phyloP scores from a whole-genome alignment of 805 yeast genomes.

The Wickerhamiella spandovensis region DNA sequence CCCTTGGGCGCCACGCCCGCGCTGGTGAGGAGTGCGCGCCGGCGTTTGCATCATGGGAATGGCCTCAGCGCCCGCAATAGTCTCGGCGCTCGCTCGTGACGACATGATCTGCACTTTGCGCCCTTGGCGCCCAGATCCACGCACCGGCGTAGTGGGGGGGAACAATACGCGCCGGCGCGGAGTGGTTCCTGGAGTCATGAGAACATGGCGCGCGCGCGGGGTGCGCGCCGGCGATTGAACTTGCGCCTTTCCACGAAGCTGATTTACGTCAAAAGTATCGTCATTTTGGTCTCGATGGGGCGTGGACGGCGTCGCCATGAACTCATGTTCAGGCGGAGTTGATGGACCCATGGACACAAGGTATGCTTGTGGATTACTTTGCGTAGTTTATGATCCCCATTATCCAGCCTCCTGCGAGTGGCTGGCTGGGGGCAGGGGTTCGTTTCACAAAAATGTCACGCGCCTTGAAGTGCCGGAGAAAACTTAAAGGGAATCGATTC shows the following conservation, averaged over 20 bases:
- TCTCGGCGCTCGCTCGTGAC: background rate
- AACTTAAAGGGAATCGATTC: no score
- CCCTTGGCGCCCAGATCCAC: slow-evolving; percentile 19
- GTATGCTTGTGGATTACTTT: background rate
- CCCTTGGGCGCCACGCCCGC: background rate
- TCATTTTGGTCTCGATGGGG: slow-evolving; percentile 10
- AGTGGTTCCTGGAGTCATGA: slow-evolving; percentile 9
- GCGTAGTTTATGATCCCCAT: background rate
- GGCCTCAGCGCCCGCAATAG: background rate
- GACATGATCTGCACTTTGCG: background rate
- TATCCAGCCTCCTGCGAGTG: background rate
- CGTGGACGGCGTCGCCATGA: slow-evolving; percentile 14
- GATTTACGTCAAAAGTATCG: background rate
- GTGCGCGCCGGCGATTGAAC: background rate
- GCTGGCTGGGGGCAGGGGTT: background rate
- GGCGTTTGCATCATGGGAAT: background rate
- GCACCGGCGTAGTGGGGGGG: slow-evolving; percentile 14
- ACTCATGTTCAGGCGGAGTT: slow-evolving; percentile 15
- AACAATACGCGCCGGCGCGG: slow-evolving; percentile 15
- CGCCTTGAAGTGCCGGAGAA: no score
- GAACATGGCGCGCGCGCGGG: background rate
- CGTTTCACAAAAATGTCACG: no score
- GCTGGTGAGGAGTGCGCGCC: background rate
- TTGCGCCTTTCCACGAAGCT: background rate
- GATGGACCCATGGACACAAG: slow-evolving; percentile 13